A percentile compares a stretch with the other conserved stretches of the same genome.
These are phyloP conservation scores for Rhodofomes roseus DNA, from an alignment of 1,284 basidiomycete genomes.

Conservation along the genomic window DNA sequence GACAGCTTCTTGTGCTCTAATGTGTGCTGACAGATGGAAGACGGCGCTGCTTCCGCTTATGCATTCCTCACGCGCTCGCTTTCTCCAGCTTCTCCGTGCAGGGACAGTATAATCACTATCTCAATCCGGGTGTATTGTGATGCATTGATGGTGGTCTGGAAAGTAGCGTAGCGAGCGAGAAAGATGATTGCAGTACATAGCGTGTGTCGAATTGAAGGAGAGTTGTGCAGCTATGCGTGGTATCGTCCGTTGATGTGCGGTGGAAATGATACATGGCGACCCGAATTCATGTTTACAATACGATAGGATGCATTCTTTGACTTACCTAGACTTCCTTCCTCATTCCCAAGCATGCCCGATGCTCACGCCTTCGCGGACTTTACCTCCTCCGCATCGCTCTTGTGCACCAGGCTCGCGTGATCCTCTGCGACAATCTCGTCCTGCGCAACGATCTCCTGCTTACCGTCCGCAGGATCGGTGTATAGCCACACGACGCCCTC, in stretches of 20 bases:
- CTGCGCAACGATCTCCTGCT: not conserved
- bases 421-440: not conserved
- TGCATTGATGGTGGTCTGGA: not conserved
- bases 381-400: conserved; percentile 1
- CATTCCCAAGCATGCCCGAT: not conserved
- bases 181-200: not conserved
- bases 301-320: not conserved
- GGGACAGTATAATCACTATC: no score
- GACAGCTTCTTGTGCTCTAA: no score
- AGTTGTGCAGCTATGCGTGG: not conserved
- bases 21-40: no score
- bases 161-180: not conserved
- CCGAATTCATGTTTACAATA: not conserved
- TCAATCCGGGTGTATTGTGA: no score
- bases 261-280: not conserved
- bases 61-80: no score
- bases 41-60: no score
- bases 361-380: not conserved
- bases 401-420: conserved; percentile 1
- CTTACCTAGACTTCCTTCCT: not conserved
- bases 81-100: no score
- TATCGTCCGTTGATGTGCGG: not conserved
- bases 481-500: conserved; percentile 50
- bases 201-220: not conserved
- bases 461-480: conserved; percentile 1